These are phyloP conservation scores for Pelargonium australe DNA, from an alignment of 441 rosid genomes.

Conservation along the genomic window DNA sequence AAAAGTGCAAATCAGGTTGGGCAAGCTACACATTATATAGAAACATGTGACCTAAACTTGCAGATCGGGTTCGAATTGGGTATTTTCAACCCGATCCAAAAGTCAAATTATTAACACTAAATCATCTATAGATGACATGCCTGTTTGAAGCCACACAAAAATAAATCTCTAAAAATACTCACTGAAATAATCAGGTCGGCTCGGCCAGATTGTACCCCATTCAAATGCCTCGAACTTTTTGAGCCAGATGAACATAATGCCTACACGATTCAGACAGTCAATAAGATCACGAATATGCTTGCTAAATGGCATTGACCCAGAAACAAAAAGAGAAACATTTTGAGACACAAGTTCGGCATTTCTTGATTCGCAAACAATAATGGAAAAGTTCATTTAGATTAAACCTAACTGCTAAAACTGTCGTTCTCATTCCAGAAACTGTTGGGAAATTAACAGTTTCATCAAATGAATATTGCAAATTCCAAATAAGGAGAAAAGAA, in stretches of 20 bases:
- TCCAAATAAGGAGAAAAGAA: neutral
- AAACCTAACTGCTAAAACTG: neutral
- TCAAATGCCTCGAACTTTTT: slow-evolving; percentile 59
- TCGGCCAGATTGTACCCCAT: slow-evolving; percentile 71
- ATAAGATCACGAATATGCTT: slow-evolving; percentile 4
- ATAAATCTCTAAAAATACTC: slow-evolving; percentile 24
- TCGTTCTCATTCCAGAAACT: neutral
- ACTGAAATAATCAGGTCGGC: slow-evolving; percentile 93
- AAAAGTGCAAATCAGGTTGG: too few species aligned
- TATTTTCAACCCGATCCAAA: too few species aligned
- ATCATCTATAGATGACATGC: neutral
- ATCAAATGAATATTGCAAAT: neutral
- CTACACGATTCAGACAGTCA: slow-evolving; percentile 29
- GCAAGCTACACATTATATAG: too few species aligned
- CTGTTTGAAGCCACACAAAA: neutral
- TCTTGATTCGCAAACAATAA: neutral
- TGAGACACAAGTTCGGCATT: neutral
- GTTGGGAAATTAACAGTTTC: neutral
- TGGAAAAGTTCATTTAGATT: neutral
- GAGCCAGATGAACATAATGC: slow-evolving; percentile 69
- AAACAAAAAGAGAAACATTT: slow-evolving; percentile 1
- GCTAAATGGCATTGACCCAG: neutral
- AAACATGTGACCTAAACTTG: too few species aligned
- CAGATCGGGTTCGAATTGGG: too few species aligned
- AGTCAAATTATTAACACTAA: neutral